A percentile compares a stretch with the other conserved stretches of the same genome.
phyloP scores from a whole-genome alignment of 148 eudicot genomes.

The Polygonum aviculare region DNA sequence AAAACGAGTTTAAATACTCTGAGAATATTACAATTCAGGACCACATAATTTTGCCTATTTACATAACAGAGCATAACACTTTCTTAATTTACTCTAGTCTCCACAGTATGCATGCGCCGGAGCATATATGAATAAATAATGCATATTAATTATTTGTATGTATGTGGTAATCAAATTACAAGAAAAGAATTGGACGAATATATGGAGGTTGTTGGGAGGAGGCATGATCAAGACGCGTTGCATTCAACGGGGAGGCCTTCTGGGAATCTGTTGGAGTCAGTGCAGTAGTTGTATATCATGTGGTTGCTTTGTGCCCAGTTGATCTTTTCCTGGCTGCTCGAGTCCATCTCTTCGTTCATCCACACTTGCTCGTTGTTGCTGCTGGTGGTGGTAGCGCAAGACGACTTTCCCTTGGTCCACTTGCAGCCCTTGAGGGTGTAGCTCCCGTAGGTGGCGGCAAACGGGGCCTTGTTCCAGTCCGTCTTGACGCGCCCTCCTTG shows the following conservation, averaged over 20 bases:
- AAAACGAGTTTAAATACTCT: no score
- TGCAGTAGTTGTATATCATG: neutral
- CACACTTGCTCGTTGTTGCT: neutral
- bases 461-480: neutral
- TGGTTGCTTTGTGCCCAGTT: neutral
- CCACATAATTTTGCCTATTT: no score
- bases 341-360: neutral
- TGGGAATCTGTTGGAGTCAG: neutral
- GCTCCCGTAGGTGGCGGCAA: neutral
- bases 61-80: no score
- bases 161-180: no score
- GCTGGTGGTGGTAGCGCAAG: neutral
- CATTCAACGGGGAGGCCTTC: neutral
- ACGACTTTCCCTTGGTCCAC: neutral
- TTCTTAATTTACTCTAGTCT: no score
- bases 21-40: no score
- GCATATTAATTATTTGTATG: no score
- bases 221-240: neutral
- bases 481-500: neutral
- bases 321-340: neutral
- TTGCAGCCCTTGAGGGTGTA: neutral
- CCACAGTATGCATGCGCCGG: no score
- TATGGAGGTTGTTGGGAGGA: no score
- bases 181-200: no score
- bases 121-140: no score